A percentile compares a stretch with the other conserved stretches of the same genome.
phyloP scores from a whole-genome alignment of 345 rosid genomes.

The Durio zibethinus region DNA sequence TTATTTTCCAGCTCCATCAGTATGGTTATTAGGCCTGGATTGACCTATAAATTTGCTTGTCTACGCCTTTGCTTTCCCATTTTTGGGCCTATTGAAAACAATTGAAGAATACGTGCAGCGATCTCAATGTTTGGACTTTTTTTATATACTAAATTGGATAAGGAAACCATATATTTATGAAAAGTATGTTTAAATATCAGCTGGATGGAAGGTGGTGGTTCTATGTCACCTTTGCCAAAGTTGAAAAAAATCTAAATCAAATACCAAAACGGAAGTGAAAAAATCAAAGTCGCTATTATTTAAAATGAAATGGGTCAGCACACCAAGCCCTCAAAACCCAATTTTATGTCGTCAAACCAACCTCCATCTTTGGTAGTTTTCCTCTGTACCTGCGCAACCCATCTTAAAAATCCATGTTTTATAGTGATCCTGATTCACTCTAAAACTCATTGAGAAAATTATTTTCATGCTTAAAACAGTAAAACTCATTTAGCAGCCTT shows the following conservation, averaged over 20 bases:
- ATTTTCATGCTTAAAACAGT: background rate
- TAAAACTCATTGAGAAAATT: background rate
- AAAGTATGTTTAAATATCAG: background rate
- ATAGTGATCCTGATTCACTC: background rate
- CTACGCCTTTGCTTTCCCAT: background rate
- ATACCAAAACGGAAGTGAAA: background rate
- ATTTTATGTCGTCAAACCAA: background rate
- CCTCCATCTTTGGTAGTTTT: background rate
- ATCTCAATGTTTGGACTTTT: too few relatives aligned
- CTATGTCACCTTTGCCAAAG: background rate
- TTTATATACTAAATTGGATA: background rate
- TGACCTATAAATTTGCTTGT: background rate
- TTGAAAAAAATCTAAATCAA: background rate
- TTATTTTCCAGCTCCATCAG: background rate
- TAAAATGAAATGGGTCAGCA: background rate
- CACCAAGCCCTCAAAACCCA: too few relatives aligned
- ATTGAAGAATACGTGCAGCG: too few relatives aligned
- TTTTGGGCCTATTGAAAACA: background rate
- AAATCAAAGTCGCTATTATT: slow-evolving; percentile 3
- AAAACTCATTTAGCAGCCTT: background rate
- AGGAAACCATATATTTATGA: background rate
- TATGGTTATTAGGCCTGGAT: background rate
- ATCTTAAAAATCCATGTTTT: background rate
- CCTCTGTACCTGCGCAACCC: background rate
- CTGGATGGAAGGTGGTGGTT: background rate